Base-by-base conservation (phyloP, 306 rosid genomes). In the apple (Malus domestica) region DNA sequence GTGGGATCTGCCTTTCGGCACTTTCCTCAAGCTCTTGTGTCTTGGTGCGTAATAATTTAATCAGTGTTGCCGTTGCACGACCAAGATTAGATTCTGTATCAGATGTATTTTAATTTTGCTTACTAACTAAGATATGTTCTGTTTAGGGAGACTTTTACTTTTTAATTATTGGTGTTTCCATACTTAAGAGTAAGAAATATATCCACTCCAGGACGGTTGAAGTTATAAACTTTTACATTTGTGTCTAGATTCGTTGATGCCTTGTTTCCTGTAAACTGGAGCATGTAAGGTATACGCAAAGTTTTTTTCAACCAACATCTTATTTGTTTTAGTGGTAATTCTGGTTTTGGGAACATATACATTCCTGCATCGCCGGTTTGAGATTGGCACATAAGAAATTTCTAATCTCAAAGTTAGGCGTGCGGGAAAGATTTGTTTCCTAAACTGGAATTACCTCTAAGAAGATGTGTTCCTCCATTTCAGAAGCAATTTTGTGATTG, bases 331-430 rank as follows among this genome's bases (percentile, higher is more conserved):
- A 16, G 72, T 23, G 1, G 57, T 46, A 6, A 52, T 29, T 70
- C 64, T 32, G 74, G 71, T 22, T 70, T 63, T 58, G 74, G 64
- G 45, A 60, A 63, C 38, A 29, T 81, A 40, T 55, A 60, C 27
- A 59, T 72, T 46, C 71, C 46, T 72, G 71, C 61, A 20, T 69
- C 10, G 46, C 44, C 10, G 62, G 75, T 46, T 66, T 35, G 65
- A 67, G 81, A 38, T 58, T 46, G 67, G 77, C 25, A 46, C 30
- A 62, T 12, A 57, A 66, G 66, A 70, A 45, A 74, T 42, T 75
- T 76, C 51, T 73, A 46, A 72, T 77, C 60, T 65, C 45, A 40
- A 54, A 35, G 38, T 54, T 67, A 25, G 83, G 65, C 73, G 13
- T 51, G 82, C 69, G 29, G 22, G 72, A 79, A 52, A 42, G 45